phyloP scores from a whole-genome alignment of 257 asterid genomes.

The Sherardia arvensis region DNA sequence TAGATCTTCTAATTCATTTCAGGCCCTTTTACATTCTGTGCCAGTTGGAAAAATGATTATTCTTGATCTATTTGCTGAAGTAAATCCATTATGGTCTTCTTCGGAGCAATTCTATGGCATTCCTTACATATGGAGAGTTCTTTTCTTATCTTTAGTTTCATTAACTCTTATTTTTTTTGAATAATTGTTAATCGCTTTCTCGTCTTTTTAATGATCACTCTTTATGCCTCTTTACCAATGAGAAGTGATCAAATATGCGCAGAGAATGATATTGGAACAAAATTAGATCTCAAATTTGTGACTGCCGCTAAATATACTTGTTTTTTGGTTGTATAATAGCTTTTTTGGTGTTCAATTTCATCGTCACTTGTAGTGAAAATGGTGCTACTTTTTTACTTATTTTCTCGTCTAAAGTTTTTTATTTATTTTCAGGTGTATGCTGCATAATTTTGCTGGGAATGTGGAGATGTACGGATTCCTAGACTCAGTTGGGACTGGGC shows the following conservation, averaged over 20 bases:
- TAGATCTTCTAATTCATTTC: constrained; percentile 20
- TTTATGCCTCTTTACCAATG: background rate
- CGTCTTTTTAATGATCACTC: background rate
- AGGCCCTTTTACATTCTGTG: constrained; percentile 91
- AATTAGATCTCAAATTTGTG: too few relatives aligned
- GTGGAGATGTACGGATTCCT: constrained; percentile 75
- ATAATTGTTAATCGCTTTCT: too few relatives aligned
- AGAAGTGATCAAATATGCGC: background rate
- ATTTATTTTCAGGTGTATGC: constrained; percentile 64
- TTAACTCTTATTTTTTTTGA: background rate
- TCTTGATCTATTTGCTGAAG: constrained; percentile 83
- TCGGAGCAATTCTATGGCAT: constrained; percentile 73
- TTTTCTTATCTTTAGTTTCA: background rate
- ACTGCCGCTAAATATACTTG: too few relatives aligned
- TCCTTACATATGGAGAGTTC: constrained; percentile 64
- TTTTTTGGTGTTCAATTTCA: too few relatives aligned
- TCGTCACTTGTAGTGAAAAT: too few relatives aligned
- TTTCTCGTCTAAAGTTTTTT: background rate
- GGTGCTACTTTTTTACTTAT: too few relatives aligned
- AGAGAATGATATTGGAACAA: background rate
- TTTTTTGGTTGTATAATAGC: too few relatives aligned
- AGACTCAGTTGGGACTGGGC: constrained; percentile 73
- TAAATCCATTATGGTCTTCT: constrained; percentile 75
- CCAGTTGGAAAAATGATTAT: constrained; percentile 75
- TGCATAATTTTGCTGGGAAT: constrained; percentile 86